These are phyloP conservation scores for Clavaria fumosa DNA, from an alignment of 768 basidiomycete genomes.

Conservation along the genomic window DNA sequence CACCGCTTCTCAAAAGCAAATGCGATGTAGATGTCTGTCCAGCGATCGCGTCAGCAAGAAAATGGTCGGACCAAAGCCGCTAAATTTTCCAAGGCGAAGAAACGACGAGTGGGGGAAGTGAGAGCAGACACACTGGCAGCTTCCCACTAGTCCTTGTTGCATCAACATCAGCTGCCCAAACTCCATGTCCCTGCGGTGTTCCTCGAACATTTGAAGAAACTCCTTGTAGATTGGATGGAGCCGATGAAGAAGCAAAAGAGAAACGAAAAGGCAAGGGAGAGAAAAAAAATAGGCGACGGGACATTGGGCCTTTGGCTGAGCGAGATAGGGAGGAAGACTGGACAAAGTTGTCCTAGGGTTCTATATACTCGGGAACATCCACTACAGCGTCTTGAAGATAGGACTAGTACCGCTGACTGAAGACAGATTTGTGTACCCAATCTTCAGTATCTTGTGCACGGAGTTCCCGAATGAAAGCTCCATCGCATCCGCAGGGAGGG, in stretches of 20 bases:
- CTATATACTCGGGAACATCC: constrained; percentile 93
- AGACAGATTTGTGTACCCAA: constrained; percentile 42
- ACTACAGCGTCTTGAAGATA: constrained; percentile 91
- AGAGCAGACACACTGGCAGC: constrained; percentile 75
- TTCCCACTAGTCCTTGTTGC: constrained; percentile 95
- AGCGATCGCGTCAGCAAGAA: too few relatives aligned
- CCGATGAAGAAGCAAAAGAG: constrained; percentile 22
- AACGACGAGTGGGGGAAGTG: not conserved
- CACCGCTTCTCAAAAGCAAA: constrained; percentile 75
- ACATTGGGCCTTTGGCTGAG: too few relatives aligned
- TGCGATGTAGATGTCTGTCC: constrained; percentile 88
- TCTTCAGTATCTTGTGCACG: constrained; percentile 76
- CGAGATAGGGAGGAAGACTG: too few relatives aligned
- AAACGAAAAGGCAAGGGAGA: not conserved
- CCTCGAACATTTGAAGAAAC: constrained; percentile 79
- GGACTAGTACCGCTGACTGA: constrained; percentile 90
- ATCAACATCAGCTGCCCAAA: constrained; percentile 72
- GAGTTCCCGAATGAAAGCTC: constrained; percentile 80
- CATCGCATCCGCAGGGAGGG: constrained; percentile 44
- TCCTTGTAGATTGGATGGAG: constrained; percentile 66
- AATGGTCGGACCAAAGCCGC: too few relatives aligned
- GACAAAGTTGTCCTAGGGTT: constrained; percentile 89
- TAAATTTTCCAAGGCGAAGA: not conserved
- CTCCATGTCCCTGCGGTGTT: constrained; percentile 66
- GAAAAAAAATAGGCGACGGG: too few relatives aligned